phyloP scores from a whole-genome alignment of 108 stramenopile species.

The Cyclostephanos tholiformis region DNA sequence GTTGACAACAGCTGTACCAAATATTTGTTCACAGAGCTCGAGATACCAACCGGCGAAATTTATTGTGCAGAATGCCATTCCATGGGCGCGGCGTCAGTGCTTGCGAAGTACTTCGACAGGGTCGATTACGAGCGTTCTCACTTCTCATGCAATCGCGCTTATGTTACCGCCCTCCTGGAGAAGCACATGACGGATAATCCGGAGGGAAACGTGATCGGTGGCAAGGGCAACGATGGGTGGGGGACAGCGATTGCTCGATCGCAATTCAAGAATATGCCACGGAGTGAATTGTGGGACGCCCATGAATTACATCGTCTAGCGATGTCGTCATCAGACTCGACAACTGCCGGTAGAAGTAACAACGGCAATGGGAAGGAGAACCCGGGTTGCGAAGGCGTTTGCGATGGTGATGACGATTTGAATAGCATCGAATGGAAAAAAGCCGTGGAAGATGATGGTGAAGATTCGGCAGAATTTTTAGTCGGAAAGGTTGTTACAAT shows the following conservation, averaged over 20 bases:
- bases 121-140: conserved; percentile 37
- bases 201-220: conserved; percentile 18
- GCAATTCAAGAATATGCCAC: conserved; percentile 31
- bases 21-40: not conserved
- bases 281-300: conserved; percentile 50
- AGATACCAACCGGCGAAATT: conserved; percentile 61
- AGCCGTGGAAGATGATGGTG: not conserved
- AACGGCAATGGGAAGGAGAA: not conserved
- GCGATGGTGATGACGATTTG: not conserved
- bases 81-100: conserved; percentile 46
- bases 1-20: conserved; percentile 9
- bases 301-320: conserved; percentile 37
- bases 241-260: conserved; percentile 2
- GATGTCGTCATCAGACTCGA: not conserved
- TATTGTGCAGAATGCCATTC: conserved; percentile 60
- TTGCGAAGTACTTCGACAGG: conserved; percentile 61
- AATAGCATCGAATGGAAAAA: not conserved
- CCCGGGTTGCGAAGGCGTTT: not conserved
- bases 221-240: not conserved
- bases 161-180: conserved; percentile 45
- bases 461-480: conserved; percentile 50
- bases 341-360: not conserved
- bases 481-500: conserved; percentile 67
- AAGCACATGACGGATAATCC: conserved; percentile 52
- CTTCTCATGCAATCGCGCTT: conserved; percentile 36